phyloP scores from a whole-genome alignment of 345 rosid genomes.

The Garcia nutans region DNA sequence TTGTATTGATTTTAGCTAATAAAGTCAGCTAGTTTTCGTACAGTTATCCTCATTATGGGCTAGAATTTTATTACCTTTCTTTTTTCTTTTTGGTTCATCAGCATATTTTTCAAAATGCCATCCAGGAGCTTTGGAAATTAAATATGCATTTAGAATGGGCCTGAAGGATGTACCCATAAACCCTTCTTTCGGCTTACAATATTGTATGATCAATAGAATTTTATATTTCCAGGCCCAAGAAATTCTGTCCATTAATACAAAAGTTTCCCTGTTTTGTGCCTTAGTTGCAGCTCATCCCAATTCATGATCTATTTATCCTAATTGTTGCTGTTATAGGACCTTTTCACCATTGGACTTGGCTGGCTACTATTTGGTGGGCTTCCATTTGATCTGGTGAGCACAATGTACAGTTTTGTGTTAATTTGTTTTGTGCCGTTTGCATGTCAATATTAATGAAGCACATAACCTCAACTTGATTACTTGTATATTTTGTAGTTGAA shows the following conservation, averaged over 20 bases:
- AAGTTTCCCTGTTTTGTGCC: neutral
- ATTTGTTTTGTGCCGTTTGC: neutral
- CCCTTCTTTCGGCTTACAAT: neutral
- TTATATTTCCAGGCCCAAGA: neutral
- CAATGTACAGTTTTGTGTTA: neutral
- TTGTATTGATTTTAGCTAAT: neutral
- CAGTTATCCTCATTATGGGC: neutral
- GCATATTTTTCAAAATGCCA: neutral
- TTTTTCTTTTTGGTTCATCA: too few relatives aligned
- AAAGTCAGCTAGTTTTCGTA: neutral
- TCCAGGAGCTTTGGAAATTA: neutral
- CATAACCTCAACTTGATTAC: neutral
- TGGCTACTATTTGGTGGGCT: conserved; percentile 32
- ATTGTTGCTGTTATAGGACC: conserved; percentile 10
- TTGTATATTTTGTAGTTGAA: conserved; percentile 39
- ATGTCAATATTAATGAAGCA: neutral
- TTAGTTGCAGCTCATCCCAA: neutral
- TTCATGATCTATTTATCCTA: neutral
- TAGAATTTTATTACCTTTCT: neutral
- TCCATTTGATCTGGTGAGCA: conserved; percentile 28
- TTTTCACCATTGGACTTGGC: conserved; percentile 30
- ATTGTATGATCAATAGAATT: neutral
- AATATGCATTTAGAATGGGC: neutral
- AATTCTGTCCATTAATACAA: neutral
- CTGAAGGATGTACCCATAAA: neutral